Evolutionary conservation across 441 rosid genomes (phyloP), one percentile per base, ranked within the genome.

Genomic region (Jatropha multifida): DNA sequence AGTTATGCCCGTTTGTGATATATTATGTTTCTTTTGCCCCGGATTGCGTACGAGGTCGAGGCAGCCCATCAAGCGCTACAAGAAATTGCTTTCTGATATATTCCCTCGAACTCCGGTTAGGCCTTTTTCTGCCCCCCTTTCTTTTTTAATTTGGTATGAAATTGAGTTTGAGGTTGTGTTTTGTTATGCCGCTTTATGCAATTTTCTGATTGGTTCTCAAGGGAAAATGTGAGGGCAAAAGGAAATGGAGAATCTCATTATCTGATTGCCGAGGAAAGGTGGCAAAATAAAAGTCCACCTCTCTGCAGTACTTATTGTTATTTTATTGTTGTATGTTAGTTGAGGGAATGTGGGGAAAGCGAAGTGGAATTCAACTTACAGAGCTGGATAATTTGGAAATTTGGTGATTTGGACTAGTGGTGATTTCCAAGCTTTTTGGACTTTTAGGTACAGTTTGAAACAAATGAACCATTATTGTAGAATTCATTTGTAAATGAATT

Each of bases 51-150:
- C 92, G 10, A 88, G 95, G 84, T 92, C 97, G 40, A 85, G 94
- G 82, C 94, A 90, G 70, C 95, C 95, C 11, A 87, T 90, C 23
- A 89, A 87, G 75, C 86, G 97, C 71, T 90, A 89, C 85, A 90
- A 92, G 83, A 89, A 88, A 72, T 83, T 92, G 79, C 87, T 92
- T 48, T 77, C 91, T 65, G 91, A 89, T 14, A 90, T 92, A 32
- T 89, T 87, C 73, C 90, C 89, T 73, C 80, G 89, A 52, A 75
- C 88, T 69, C 86, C 85, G 88, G 97, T 90, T 69, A 52, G 83
- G 2, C 58, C 20, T 54, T 72, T 66, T 55, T 60, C 17, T 26
- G 7, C 52, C 40, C 37, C 23, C 5, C 68, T 4, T 38, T 18
- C 3, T 15, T 48, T 14, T n/a, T 60, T 17, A 27, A 42, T 42